Percentiles rank a stretch among this genome's conserved stretches.
phyloP scores from a whole-genome alignment of 75 land plant species.

The Chamaecyparis obtusa region DNA sequence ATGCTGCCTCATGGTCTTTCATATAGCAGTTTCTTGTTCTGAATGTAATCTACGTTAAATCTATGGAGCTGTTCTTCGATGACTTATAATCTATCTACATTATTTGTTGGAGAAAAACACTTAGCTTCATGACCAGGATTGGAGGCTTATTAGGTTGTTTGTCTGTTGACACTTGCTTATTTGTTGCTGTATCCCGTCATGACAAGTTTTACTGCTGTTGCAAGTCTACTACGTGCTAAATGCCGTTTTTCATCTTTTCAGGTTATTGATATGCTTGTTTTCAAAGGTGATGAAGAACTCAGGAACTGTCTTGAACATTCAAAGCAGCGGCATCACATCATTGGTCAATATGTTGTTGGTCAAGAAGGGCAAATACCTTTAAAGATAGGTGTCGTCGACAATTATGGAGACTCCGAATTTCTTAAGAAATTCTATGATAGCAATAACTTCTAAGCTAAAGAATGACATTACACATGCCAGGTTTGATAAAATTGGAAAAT shows the following conservation, averaged over 20 bases:
- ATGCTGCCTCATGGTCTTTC: neutral
- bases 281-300: slow-evolving; percentile 90
- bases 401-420: slow-evolving; percentile 60
- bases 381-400: slow-evolving; percentile 41
- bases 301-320: slow-evolving; percentile 67
- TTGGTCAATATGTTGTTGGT: slow-evolving; percentile 81
- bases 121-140: neutral
- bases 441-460: slow-evolving; percentile 50
- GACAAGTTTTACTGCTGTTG: neutral
- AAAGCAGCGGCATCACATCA: slow-evolving; percentile 92
- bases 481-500: neutral
- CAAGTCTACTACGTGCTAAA: neutral
- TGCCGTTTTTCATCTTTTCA: slow-evolving; percentile 22
- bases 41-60: neutral
- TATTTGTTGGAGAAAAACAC: neutral
- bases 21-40: neutral
- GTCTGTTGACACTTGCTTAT: neutral
- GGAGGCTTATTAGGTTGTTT: neutral
- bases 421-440: slow-evolving; percentile 73
- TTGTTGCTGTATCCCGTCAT: neutral
- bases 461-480: neutral
- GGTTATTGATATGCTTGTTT: slow-evolving; percentile 89
- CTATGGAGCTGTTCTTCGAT: neutral
- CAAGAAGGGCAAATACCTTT: slow-evolving; percentile 51
- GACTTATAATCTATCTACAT: neutral